These are phyloP conservation scores for Mortierella sp. DNA, from an alignment of 371 early-diverging fungal genomes.

Conservation along the genomic window DNA sequence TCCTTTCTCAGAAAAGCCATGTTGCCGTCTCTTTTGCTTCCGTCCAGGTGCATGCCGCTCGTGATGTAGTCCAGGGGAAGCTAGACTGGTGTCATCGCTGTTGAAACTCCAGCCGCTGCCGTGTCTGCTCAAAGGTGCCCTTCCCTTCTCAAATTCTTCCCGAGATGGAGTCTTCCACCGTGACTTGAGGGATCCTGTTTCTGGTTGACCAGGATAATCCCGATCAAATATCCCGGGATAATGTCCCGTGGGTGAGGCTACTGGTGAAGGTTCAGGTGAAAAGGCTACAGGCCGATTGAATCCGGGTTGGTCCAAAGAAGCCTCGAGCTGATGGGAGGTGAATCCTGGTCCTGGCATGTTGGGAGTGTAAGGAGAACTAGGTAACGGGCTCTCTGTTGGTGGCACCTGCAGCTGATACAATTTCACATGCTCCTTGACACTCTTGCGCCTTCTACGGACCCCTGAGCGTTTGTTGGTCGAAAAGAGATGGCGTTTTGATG, in stretches of 20 bases:
- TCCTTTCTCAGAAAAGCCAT: constrained; percentile 32
- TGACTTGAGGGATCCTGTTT: constrained; percentile 10
- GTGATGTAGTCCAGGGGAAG: constrained; percentile 36
- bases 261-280: constrained; percentile 44
- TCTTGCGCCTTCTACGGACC: constrained; percentile 44
- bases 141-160: constrained; percentile 1
- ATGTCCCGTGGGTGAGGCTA: constrained; percentile 31
- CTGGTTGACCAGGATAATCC: not conserved
- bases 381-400: constrained; percentile 32
- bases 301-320: constrained; percentile 4
- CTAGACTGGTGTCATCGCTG: constrained; percentile 48
- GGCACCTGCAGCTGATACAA: constrained; percentile 10
- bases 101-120: constrained; percentile 56
- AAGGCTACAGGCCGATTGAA: constrained; percentile 15
- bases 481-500: constrained; percentile 43
- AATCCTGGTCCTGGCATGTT: constrained; percentile 33
- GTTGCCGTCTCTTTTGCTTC: constrained; percentile 32
- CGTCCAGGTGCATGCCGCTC: constrained; percentile 29
- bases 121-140: constrained; percentile 41
- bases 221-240: constrained; percentile 29
- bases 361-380: constrained; percentile 38
- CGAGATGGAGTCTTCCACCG: constrained; percentile 6
- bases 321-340: constrained; percentile 13
- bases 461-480: constrained; percentile 48
- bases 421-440: constrained; percentile 34